Conservation (phyloP, 495 filamentous ascomycete genomes). For the Monascus purpureus region DNA sequence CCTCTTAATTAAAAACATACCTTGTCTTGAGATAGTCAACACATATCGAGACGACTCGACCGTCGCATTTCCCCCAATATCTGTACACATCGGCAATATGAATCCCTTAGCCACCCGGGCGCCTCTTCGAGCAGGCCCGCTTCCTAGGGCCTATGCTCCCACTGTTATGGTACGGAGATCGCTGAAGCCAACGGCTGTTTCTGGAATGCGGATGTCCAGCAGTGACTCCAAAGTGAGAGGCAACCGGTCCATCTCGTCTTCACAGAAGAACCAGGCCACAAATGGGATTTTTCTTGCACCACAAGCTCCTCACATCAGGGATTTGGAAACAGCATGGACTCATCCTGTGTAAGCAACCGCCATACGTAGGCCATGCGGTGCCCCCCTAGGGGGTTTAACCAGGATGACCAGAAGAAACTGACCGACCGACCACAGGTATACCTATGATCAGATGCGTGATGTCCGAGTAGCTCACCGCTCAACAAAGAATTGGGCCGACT, state of each 20-base stretch:
- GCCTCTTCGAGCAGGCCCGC: slow-evolving; percentile 18
- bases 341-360: slow-evolving; percentile 28
- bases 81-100: too few species aligned
- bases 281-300: slow-evolving; percentile 29
- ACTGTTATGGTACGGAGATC: slow-evolving; percentile 4
- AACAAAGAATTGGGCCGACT: slow-evolving; percentile 51
- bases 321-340: slow-evolving; percentile 22
- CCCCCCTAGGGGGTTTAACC: too few species aligned
- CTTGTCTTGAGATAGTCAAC: too few species aligned
- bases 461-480: slow-evolving; percentile 56
- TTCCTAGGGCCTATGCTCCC: slow-evolving; percentile 14
- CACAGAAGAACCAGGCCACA: slow-evolving; percentile 15
- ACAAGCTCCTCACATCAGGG: slow-evolving; percentile 19
- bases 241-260: slow-evolving; percentile 25
- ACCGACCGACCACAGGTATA: slow-evolving; percentile 35
- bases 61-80: too few species aligned
- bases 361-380: too few species aligned
- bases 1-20: too few species aligned
- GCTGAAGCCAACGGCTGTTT: neutral
- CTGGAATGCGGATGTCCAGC: neutral
- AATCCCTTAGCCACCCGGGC: slow-evolving; percentile 15
- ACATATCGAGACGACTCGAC: too few species aligned
- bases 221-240: neutral
- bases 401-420: too few species aligned
- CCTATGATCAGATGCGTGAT: slow-evolving; percentile 44